Evolutionary conservation across 768 basidiomycete species (phyloP), one percentile per base, ranked within the genome.

Genomic region (Phallus indusiatus): DNA sequence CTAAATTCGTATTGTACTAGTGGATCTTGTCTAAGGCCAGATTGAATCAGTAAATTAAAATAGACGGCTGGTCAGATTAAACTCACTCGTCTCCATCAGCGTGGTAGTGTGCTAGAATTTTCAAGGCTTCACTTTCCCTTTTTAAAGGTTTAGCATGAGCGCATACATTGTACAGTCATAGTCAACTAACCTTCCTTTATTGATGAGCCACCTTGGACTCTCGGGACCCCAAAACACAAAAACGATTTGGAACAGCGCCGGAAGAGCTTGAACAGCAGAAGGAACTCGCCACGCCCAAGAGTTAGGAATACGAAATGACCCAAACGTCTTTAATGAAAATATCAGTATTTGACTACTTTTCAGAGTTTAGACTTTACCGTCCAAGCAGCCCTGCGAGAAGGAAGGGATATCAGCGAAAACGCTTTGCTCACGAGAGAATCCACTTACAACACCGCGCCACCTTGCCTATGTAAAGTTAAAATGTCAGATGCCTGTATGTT

Each of bases 1-100:
- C 79, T 75, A 62, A 80, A 83, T 66, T 84, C 82, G 65, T 78
- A 82, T 62, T 78, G 73, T 1, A 84, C 81, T 1, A 82, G 74
- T 1, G 82, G 78, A 64, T 85, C 80, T 21, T 76, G 60, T 53
- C 68, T 12, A 69, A 69, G 51, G 73, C 70, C 0, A 22, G 6
- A 57, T 9, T 33, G 24, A 20, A 22, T 48, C 17, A 1, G 8
- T 37, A 37, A 37, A 42, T 42, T 42, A n/a, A 42, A 42, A 12
- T 42, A 42, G n/a, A 42, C 12, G 42, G 42, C 3, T 42, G 17
- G 11, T n/a, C 24, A 14, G 1, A 28, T 59, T 11, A 7, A 24
- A 37, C 59, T 36, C 37, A 57, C 57, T 71, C 66, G 62, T 83
- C 72, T 7, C 80, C 80, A 55, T 76, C 71, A 5, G 78, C 78